A percentile compares a stretch with the other conserved stretches of the same genome.
These are phyloP conservation scores for Triticum dicoccoides DNA, from an alignment of 176 grass and related monocot genomes.

Conservation along the genomic window DNA sequence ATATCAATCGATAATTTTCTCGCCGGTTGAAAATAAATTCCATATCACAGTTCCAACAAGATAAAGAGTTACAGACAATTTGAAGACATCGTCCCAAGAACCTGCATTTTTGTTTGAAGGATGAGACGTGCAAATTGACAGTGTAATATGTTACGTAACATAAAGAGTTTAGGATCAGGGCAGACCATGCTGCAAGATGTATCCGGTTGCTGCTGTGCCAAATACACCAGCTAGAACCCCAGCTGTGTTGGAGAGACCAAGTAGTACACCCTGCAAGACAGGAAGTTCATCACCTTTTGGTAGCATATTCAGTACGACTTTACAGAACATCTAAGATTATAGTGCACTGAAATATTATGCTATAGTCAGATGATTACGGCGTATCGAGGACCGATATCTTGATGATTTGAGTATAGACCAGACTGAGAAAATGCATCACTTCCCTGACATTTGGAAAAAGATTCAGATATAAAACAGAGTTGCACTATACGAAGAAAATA, in stretches of 20 bases:
- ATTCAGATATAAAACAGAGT: conserved; percentile 1
- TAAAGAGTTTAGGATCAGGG: background rate
- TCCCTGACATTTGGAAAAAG: conserved; percentile 49
- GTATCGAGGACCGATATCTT: conserved; percentile 92
- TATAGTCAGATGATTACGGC: conserved; percentile 49
- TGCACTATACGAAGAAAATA: background rate
- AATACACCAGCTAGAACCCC: conserved; percentile 95
- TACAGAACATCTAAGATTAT: background rate
- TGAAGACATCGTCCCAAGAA: conserved; percentile 92
- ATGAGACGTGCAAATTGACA: background rate
- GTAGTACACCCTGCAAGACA: conserved; percentile 68
- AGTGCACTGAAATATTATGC: background rate
- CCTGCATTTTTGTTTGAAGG: conserved; percentile 45
- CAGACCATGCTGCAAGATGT: conserved; percentile 93
- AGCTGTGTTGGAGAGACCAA: conserved; percentile 93
- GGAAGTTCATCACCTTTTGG: conserved; percentile 1
- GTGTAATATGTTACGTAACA: background rate
- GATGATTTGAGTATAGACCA: conserved; percentile 96
- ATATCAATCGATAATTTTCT: conserved; percentile 89
- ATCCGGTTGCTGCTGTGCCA: conserved; percentile 88
- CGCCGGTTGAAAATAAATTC: conserved; percentile 90
- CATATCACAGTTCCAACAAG: conserved; percentile 83
- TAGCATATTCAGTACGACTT: conserved; percentile 7
- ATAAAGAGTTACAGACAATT: conserved; percentile 78
- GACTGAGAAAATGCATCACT: conserved; percentile 95